Conservation (phyloP, 2,329 filamentous ascomycete genomes). For the Penicillium sp. region DNA sequence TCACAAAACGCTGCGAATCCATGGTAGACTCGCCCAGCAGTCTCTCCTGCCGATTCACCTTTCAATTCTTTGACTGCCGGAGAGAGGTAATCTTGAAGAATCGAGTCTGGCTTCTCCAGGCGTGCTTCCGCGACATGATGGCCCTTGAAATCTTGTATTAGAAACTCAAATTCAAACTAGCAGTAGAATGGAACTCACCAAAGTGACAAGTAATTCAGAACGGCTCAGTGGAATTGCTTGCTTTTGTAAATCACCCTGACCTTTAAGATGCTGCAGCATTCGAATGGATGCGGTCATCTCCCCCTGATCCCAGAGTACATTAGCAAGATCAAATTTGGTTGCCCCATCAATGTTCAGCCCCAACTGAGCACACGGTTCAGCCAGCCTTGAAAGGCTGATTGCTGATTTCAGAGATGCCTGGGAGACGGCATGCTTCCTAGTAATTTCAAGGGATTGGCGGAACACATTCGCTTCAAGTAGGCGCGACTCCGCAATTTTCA, state of each 20-base stretch:
- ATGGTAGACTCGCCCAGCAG: slow-evolving; percentile 86
- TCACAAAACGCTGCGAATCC: slow-evolving; percentile 96
- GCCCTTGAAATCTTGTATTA: slow-evolving; percentile 50
- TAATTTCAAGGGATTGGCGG: slow-evolving; percentile 70
- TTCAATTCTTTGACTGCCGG: slow-evolving; percentile 81
- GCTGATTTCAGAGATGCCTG: slow-evolving; percentile 87
- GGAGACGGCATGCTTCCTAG: slow-evolving; percentile 74
- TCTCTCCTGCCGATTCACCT: slow-evolving; percentile 63
- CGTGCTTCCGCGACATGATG: slow-evolving; percentile 86
- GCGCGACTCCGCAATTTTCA: slow-evolving; percentile 64
- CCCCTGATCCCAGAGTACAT: slow-evolving; percentile 90
- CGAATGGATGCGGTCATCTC: slow-evolving; percentile 86
- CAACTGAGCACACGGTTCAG: slow-evolving; percentile 66
- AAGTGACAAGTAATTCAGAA: slow-evolving; percentile 79
- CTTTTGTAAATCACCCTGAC: slow-evolving; percentile 60
- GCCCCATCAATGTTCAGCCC: slow-evolving; percentile 75
- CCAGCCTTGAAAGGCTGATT: slow-evolving; percentile 76
- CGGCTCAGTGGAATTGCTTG: slow-evolving; percentile 72
- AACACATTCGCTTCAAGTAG: slow-evolving; percentile 75
- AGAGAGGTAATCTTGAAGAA: slow-evolving; percentile 81
- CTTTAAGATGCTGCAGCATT: slow-evolving; percentile 75
- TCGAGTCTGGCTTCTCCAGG: slow-evolving; percentile 85
- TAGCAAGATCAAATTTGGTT: slow-evolving; percentile 78
- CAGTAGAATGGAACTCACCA: slow-evolving; percentile 49
- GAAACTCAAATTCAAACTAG: background rate